Base-by-base conservation (phyloP, 176 grass and related monocot species). In the Zea luxurians region DNA sequence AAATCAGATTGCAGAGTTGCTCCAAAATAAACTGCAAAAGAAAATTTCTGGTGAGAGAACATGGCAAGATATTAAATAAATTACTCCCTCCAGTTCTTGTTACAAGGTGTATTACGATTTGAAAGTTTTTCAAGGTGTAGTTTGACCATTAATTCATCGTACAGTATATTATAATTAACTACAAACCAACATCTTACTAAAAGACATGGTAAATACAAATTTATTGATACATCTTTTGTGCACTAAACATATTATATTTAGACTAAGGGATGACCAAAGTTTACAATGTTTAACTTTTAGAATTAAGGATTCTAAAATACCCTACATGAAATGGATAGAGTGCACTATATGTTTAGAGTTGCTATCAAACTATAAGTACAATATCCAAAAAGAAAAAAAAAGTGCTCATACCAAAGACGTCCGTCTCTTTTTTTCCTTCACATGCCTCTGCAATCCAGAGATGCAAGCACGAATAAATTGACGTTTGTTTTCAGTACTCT, bases 1-100 rank as follows among this genome's bases (percentile, higher is more conserved):
- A 94, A 84, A 98, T 98, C 80, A 98, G 82, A 93, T 98, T 92
- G 74, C 95, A 98, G 6, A 98, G 89, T 81, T 98, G 95, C 80
- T 98, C 95, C 87, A 94, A 77, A 78, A 98, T 98, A 73, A 98
- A 98, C 95, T 94, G 87, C 85, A 87, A 71, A 83, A 71, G 40
- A 64, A 54, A 81, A n/a, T 71, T 67, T 13, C 37, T 81, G 8
- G 57, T 74, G 65, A 81, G 55, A 64, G 8, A 77, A 73, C 6
- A 69, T 0, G 6, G 48, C 46, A 79, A 12, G 3, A 79, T 50
- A 40, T 62, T 62, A 60, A 82, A 59, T 16, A 67, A 78, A 34
- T 71, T 61, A 18, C 2, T 57, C 54, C 54, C 17, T 57, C 54
- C 17, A 57, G 18, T 20, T 57, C 54, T 20, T 57, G 8, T 57